Evolutionary conservation across 192 early-diverging fungal genomes (phyloP).

Genomic region (Coemansia reversa): DNA sequence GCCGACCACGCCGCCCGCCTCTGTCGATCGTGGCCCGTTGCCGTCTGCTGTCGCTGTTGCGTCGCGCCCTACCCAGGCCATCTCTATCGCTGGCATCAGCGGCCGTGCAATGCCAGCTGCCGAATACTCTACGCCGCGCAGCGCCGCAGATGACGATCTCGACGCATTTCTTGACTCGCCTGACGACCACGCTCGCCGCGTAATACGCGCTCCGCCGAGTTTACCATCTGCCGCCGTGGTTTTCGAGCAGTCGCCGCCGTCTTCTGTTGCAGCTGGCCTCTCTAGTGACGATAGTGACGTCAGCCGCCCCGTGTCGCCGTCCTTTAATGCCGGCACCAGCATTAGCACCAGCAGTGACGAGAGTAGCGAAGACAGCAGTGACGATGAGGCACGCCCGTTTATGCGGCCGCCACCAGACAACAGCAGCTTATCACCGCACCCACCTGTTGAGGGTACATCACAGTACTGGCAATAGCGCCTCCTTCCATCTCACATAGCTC

Average conservation of each 20-base stretch:
- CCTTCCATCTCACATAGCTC: slow-evolving; percentile 3
- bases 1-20: slow-evolving; percentile 48
- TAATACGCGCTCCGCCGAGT: background rate
- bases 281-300: slow-evolving; percentile 2
- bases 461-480: slow-evolving; percentile 40
- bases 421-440: background rate
- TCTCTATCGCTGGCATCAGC: slow-evolving; percentile 48
- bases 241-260: slow-evolving; percentile 22
- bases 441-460: slow-evolving; percentile 43
- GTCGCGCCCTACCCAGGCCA: slow-evolving; percentile 15
- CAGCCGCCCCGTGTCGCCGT: background rate
- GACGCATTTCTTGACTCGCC: slow-evolving; percentile 50
- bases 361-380: slow-evolving; percentile 4
- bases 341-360: background rate
- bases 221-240: slow-evolving; percentile 14
- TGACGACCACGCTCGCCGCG: slow-evolving; percentile 7
- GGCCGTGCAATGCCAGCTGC: slow-evolving; percentile 25
- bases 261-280: background rate
- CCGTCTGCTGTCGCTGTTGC: slow-evolving; percentile 2
- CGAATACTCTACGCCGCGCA: slow-evolving; percentile 45
- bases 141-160: slow-evolving; percentile 36
- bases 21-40: slow-evolving; percentile 23
- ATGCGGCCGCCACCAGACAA: background rate
- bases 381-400: background rate
- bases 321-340: background rate